Conservation (phyloP, 1,284 basidiomycete species). For the Ganoderma sp. region DNA sequence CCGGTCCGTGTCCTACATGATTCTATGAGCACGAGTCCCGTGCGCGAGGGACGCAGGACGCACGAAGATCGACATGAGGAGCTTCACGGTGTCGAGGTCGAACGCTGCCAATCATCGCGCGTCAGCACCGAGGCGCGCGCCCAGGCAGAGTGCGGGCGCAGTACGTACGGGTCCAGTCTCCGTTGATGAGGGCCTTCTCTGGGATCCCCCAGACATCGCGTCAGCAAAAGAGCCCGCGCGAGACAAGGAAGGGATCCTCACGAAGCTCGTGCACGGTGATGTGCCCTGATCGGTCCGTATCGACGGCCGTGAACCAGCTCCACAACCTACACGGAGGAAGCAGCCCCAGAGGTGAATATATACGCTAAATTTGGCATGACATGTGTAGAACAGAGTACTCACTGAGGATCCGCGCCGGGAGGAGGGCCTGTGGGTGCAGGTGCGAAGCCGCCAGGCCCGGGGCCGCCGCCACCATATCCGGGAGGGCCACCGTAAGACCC, state of each 20-base stretch:
- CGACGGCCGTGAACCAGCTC: constrained; percentile 76
- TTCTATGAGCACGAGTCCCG: not conserved
- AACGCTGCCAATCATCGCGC: constrained; percentile 56
- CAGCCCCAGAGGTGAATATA: not conserved
- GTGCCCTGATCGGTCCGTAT: constrained; percentile 68
- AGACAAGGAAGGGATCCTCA: constrained; percentile 44
- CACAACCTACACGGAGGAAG: constrained; percentile 55
- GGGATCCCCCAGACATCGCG: constrained; percentile 4
- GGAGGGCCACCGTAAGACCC: constrained; percentile 37
- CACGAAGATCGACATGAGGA: constrained; percentile 83
- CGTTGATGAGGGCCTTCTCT: constrained; percentile 78
- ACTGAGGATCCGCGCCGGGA: constrained; percentile 75
- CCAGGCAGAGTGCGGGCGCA: not conserved
- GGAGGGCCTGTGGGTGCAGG: constrained; percentile 53
- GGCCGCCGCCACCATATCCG: constrained; percentile 39
- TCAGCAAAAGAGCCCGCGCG: not conserved
- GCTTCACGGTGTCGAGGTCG: constrained; percentile 82
- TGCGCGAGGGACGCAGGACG: constrained; percentile 39
- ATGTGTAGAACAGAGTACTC: constrained; percentile 35
- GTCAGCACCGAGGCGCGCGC: not conserved
- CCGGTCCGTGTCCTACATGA: constrained; percentile 65
- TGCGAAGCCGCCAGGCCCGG: constrained; percentile 50
- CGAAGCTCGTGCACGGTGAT: constrained; percentile 72
- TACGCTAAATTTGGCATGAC: not conserved
- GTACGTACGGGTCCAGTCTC: constrained; percentile 73